Base-by-base conservation (phyloP, 192 early-diverging fungal species). In the Podila horticola region DNA sequence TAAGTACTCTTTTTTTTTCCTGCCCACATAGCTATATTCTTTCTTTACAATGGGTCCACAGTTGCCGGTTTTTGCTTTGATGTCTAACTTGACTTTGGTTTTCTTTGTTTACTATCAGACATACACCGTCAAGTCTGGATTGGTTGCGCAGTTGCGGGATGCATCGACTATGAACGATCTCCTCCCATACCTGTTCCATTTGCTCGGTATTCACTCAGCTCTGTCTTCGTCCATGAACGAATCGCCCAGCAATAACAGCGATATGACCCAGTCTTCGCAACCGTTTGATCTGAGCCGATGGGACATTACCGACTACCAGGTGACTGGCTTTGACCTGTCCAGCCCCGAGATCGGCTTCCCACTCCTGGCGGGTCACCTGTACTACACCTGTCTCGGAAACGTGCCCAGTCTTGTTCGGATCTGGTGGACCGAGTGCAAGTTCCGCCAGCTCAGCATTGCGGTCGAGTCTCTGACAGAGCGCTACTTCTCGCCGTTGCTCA, bases 341-440 rank as follows among this genome's bases (percentile, higher is more conserved):
- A 65, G 57, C 36, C 74, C 76, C 17, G 86, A 89, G n/a, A 71
- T 90, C 17, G 86, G 88, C 15, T 88, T 93, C 79, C 77, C 84
- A 10, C 66, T 96, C 2, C 79, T 96, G 5, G 88, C 89, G n/a
- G 89, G 91, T 0, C 94, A 96, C 82, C 22, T 95, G 15, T 95
- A 95, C 67, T 93, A 88, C 73, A 81, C 88, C 1, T 69, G 86
- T 29, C 68, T 96, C 12, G 79, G 83, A 24, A 82, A 88, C 57
- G 81, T 91, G 9, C 94, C 95, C 2, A 87, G 92, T 20, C 82
- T 96, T 66, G 91, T 93, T 11, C 82, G 93, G 62, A 83, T 84
- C 10, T 96, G 94, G 94, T 96, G 94, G 92, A 85, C 89, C 5
- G 90, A 94, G 71, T 92, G 91, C 85, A 94, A 93, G 79, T 85